Base-by-base conservation (phyloP, 345 rosid species). In the Eucalyptus marginata region DNA sequence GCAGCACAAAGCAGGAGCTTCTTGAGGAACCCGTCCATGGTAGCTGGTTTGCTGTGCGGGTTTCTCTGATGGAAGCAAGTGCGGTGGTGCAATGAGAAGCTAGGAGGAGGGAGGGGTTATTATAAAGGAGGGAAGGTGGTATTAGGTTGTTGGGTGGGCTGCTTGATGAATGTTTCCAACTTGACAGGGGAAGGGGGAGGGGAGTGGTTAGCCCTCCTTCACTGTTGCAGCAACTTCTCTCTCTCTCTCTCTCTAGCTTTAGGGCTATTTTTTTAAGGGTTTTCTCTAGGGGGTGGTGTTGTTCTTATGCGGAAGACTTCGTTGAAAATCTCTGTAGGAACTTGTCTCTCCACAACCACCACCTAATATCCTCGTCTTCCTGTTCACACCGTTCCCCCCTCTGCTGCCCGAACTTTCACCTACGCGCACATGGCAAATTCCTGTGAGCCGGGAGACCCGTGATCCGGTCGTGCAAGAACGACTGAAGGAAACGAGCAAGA, bases 191-290 rank as follows among this genome's bases (percentile, higher is more conserved):
- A 52, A 20, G 94, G 91, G 92, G 88, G 29, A 22, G 93, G 92
- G 90, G 94, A 94, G 44, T 94, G 93, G 88, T 95, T 94, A 88
- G 22, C 95, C 20, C 47, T 22, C 12, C 46, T 14, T 52, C 58
- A 8, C 81, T 10, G 25, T 18, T 10, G 10, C 58, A 29, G 71
- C 16, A 62, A 62, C 66, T 29, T 29, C 7, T 43, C 7, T 43
- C 44, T 43, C 44, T 54, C 59, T 20, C 59, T 14, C 76, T 31
- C 62, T 56, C 33, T 29, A 20, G 36, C 36, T n/a, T 2, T 8
- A 25, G 10, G 24, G 33, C 5, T 13, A 13, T 29, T 62, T 76
- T 76, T 40, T 0, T 68, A 40, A 76, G 44, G 84, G 40, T 40
- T 76, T 36, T 24, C 7, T 13, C 25, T 24, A 24, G 8, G 15